Percentiles rank a stretch among this genome's conserved stretches.
Conservation (phyloP, 371 early-diverging fungal genomes). For the Capillidium heterosporum region DNA sequence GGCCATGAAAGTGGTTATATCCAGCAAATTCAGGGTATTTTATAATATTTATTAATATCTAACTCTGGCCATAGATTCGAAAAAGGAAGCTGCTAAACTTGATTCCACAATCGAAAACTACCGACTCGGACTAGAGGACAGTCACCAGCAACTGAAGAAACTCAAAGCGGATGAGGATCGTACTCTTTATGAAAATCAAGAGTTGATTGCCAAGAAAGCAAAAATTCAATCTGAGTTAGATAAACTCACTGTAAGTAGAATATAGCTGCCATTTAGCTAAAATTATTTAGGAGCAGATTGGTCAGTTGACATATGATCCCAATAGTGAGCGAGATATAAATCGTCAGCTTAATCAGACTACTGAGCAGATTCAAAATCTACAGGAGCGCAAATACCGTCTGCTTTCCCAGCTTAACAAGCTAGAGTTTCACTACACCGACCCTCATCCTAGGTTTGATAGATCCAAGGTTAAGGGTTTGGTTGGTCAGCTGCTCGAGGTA, state of each 20-base stretch:
- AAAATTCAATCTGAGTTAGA: neutral
- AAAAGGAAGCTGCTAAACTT: slow-evolving; percentile 12
- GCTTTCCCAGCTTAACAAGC: slow-evolving; percentile 21
- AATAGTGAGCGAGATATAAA: slow-evolving; percentile 19
- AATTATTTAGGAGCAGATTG: slow-evolving; percentile 10
- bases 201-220: slow-evolving; percentile 18
- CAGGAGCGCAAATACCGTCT: slow-evolving; percentile 6
- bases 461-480: slow-evolving; percentile 71
- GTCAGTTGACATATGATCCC: slow-evolving; percentile 28
- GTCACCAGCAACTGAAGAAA: slow-evolving; percentile 43
- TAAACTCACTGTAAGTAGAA: too few species aligned
- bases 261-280: too few species aligned
- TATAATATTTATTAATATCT: neutral
- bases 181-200: slow-evolving; percentile 5
- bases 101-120: slow-evolving; percentile 14
- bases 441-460: slow-evolving; percentile 77
- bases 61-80: slow-evolving; percentile 3
- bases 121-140: slow-evolving; percentile 10
- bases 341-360: slow-evolving; percentile 1
- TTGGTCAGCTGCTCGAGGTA: slow-evolving; percentile 70
- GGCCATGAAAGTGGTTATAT: slow-evolving; percentile 86
- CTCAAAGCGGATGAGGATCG: slow-evolving; percentile 10
- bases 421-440: slow-evolving; percentile 50
- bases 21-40: slow-evolving; percentile 65
- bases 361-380: slow-evolving; percentile 10